These are phyloP conservation scores for Termitomyces sp. DNA, from an alignment of 768 basidiomycete species.

Conservation along the genomic window DNA sequence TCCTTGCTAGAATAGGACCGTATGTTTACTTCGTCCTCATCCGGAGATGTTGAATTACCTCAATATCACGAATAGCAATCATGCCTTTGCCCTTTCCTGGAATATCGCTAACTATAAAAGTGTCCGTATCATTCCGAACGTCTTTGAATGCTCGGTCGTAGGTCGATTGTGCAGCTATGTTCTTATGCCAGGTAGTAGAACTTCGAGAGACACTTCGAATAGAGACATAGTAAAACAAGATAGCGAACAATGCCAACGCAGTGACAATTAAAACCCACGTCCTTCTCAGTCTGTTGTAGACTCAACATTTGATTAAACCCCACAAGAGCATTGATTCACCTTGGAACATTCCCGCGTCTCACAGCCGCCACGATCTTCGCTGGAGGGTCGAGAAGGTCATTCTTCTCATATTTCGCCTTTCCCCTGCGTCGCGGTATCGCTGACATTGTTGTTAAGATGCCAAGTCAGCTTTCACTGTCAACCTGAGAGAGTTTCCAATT, in stretches of 20 bases:
- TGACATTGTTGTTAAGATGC: slow-evolving; percentile 5
- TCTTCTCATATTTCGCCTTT: slow-evolving; percentile 8
- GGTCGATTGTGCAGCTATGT: neutral
- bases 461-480: neutral
- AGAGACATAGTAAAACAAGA: neutral
- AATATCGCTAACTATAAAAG: slow-evolving; percentile 39
- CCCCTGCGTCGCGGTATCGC: slow-evolving; percentile 5
- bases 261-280: neutral
- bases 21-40: neutral
- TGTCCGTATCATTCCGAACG: neutral
- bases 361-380: neutral
- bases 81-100: slow-evolving; percentile 53
- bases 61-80: slow-evolving; percentile 45
- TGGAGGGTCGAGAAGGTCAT: slow-evolving; percentile 6
- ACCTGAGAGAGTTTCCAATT: neutral
- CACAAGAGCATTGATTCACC: neutral
- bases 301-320: neutral
- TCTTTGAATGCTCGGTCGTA: neutral
- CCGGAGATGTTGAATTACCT: slow-evolving; percentile 24
- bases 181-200: neutral
- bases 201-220: neutral
- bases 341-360: neutral
- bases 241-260: neutral
- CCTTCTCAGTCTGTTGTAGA: neutral
- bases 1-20: slow-evolving; percentile 34